Conservation (phyloP, 106 monocot species). For the Dioscorea zingiberensis region DNA sequence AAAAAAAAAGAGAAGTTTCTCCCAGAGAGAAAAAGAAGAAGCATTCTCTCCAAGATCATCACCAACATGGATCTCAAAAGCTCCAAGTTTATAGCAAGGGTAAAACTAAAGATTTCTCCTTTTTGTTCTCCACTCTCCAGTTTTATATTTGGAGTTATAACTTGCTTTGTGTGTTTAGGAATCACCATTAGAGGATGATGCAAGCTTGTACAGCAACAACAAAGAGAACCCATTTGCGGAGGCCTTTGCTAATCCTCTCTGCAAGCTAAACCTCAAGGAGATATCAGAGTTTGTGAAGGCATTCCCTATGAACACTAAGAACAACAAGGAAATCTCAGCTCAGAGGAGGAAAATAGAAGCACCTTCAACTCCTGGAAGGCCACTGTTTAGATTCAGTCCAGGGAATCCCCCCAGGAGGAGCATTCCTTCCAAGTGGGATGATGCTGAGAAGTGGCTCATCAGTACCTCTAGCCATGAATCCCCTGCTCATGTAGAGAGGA, state of each 20-base stretch:
- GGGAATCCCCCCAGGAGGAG: slow-evolving; percentile 48
- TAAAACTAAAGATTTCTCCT: background rate
- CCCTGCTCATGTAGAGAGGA: slow-evolving; percentile 44
- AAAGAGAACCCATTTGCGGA: slow-evolving; percentile 44
- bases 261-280: slow-evolving; percentile 74
- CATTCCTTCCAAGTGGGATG: slow-evolving; percentile 94
- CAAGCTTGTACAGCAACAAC: slow-evolving; percentile 15
- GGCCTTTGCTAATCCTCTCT: slow-evolving; percentile 46
- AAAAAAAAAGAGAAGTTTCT: too few relatives aligned
- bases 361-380: slow-evolving; percentile 82
- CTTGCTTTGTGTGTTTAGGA: slow-evolving; percentile 2
- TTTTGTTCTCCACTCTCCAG: background rate
- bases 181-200: slow-evolving; percentile 16
- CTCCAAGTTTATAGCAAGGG: slow-evolving; percentile 14
- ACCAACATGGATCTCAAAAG: slow-evolving; percentile 24
- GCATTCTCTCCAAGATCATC: background rate
- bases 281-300: slow-evolving; percentile 63
- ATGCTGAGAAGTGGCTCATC: slow-evolving; percentile 93
- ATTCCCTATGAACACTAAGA: slow-evolving; percentile 42
- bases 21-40: too few relatives aligned
- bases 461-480: slow-evolving; percentile 62
- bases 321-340: slow-evolving; percentile 14
- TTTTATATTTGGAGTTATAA: background rate
- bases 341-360: slow-evolving; percentile 52
- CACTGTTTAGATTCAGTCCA: slow-evolving; percentile 57